A percentile compares a stretch with the other conserved stretches of the same genome.
Evolutionary conservation across 805 yeast species (phyloP).

Genomic region (Barnettozyma sucrosica): DNA sequence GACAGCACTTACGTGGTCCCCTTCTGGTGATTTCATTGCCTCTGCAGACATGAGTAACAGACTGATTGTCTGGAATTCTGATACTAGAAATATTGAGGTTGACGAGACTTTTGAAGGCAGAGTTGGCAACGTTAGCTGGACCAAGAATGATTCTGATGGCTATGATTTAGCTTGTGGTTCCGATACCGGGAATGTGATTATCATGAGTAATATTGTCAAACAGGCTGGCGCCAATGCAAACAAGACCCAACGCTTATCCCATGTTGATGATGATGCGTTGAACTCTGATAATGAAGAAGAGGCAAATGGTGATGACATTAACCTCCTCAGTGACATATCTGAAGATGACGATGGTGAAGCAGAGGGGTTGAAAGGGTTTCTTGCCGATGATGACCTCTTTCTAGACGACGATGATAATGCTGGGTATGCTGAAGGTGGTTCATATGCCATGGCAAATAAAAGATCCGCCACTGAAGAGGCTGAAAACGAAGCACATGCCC

Average conservation of each 20-base stretch:
- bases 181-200: constrained; percentile 36
- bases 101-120: constrained; percentile 26
- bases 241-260: background rate
- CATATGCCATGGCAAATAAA: constrained; percentile 29
- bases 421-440: constrained; percentile 27
- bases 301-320: constrained; percentile 26
- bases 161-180: constrained; percentile 31
- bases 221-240: constrained; percentile 5
- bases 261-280: constrained; percentile 22
- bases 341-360: constrained; percentile 20
- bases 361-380: constrained; percentile 35
- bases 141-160: constrained; percentile 17
- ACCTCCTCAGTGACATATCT: constrained; percentile 21
- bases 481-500: background rate
- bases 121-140: constrained; percentile 33
- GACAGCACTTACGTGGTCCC: constrained; percentile 47
- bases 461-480: constrained; percentile 15
- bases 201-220: constrained; percentile 25
- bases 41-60: constrained; percentile 46
- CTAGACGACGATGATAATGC: constrained; percentile 58
- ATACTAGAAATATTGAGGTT: constrained; percentile 29
- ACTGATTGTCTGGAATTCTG: constrained; percentile 52
- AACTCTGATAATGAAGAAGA: constrained; percentile 28
- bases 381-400: constrained; percentile 45
- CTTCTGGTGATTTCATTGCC: constrained; percentile 56